Percentiles rank a stretch among this genome's conserved stretches.
Conservation (phyloP, 352 stramenopile genomes). For the Phytophthora ramorum region DNA sequence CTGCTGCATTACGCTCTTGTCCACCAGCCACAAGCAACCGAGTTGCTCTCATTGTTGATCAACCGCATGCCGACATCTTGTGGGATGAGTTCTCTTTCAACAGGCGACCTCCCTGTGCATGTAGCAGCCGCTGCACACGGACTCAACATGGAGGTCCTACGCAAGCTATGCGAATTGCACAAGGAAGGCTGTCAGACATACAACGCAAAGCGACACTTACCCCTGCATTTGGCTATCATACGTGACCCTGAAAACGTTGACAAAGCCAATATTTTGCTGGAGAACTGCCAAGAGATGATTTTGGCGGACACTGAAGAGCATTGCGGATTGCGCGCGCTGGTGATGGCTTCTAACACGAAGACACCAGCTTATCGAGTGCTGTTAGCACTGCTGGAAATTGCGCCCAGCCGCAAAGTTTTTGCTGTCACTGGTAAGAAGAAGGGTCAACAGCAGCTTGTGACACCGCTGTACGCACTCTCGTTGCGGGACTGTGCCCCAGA, state of each 20-base stretch:
- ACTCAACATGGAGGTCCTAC: slow-evolving; percentile 24
- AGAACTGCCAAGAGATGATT: slow-evolving; percentile 41
- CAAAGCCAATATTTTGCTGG: slow-evolving; percentile 38
- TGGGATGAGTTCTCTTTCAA: slow-evolving; percentile 29
- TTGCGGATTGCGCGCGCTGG: slow-evolving; percentile 45
- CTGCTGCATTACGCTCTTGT: slow-evolving; percentile 69
- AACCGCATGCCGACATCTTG: slow-evolving; percentile 38
- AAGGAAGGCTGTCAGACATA: slow-evolving; percentile 46
- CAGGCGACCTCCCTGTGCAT: slow-evolving; percentile 58
- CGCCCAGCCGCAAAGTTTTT: slow-evolving; percentile 32
- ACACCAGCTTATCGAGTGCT: slow-evolving; percentile 43
- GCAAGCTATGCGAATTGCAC: slow-evolving; percentile 38
- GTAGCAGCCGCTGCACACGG: slow-evolving; percentile 38
- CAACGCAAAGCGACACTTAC: slow-evolving; percentile 50
- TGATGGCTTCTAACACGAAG: slow-evolving; percentile 49
- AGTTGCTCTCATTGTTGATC: slow-evolving; percentile 46
- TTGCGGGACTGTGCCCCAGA: slow-evolving; percentile 39
- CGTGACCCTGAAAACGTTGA: slow-evolving; percentile 32
- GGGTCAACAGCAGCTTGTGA: slow-evolving; percentile 30
- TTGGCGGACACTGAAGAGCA: slow-evolving; percentile 40
- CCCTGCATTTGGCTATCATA: slow-evolving; percentile 55
- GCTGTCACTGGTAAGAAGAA: slow-evolving; percentile 1
- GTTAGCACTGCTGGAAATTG: slow-evolving; percentile 44
- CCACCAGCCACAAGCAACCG: slow-evolving; percentile 38
- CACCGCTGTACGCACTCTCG: slow-evolving; percentile 58